A percentile compares a stretch with the other conserved stretches of the same genome.
Evolutionary conservation across 1,284 basidiomycete genomes (phyloP).

Genomic region (Gymnopus androsaceus): DNA sequence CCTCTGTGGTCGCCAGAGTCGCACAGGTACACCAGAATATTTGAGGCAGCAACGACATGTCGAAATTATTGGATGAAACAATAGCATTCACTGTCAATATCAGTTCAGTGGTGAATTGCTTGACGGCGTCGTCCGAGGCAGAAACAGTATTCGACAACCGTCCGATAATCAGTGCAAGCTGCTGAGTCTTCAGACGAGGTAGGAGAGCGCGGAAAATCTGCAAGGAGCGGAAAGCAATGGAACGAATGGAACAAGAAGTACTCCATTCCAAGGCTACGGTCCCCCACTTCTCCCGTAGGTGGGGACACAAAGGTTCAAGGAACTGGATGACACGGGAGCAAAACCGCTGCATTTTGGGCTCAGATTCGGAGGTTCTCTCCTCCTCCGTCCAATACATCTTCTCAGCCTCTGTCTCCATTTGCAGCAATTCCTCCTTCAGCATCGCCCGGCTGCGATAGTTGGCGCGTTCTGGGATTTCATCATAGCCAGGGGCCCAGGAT

Average conservation of each 20-base stretch:
- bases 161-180: conserved; percentile 81
- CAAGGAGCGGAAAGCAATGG: conserved; percentile 86
- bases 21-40: conserved; percentile 88
- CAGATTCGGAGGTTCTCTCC: conserved; percentile 53
- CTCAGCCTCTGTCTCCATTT: conserved; percentile 62
- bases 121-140: conserved; percentile 73
- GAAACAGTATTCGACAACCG: conserved; percentile 86
- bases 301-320: conserved; percentile 69
- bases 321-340: conserved; percentile 70
- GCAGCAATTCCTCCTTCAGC: conserved; percentile 53
- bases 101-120: conserved; percentile 84
- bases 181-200: conserved; percentile 69
- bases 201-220: conserved; percentile 89
- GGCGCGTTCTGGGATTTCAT: conserved; percentile 60
- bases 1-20: conserved; percentile 81
- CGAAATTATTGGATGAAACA: conserved; percentile 57
- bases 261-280: conserved; percentile 84
- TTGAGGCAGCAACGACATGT: conserved; percentile 72
- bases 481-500: conserved; percentile 75
- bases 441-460: conserved; percentile 45
- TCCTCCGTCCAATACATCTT: conserved; percentile 75
- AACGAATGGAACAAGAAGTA: conserved; percentile 84
- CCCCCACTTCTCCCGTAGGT: conserved; percentile 78
- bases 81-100: conserved; percentile 77
- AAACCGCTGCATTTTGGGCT: conserved; percentile 70